Base-by-base conservation (phyloP, 2,329 filamentous ascomycete genomes). In the Fusarium stilboides region DNA sequence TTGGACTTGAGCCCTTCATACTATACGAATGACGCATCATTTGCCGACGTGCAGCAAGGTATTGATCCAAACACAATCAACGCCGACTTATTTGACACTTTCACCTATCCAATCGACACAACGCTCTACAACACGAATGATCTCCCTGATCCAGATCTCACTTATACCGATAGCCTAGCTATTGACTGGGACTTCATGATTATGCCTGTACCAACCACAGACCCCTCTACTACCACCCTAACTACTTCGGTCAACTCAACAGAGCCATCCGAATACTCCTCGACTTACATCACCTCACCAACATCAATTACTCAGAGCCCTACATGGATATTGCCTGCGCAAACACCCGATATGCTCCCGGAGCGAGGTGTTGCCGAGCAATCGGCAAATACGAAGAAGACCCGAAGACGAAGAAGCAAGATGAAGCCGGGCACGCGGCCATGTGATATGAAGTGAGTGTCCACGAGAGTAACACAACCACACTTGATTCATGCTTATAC, bases 1-100 rank as follows among this genome's bases (percentile, higher is more conserved):
- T 31, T 43, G 17, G 15, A 12, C 17, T 12, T 33, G 20, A 10
- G 42, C 31, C 9, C 13, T 20, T 12, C 5, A 10, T 33, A 20
- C 24, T 2, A 10, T 57, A 39, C 44, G 64, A 34, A 67, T 63
- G 63, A 68, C 42, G 64, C 64, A 68, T 5, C 8, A 5, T 34
- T 28, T 68, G 63, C 64, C 37, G 57, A 67, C 51, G 52, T 62
- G 19, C 33, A 36, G 2, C 9, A 15, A 19, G 43, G 15, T 8
- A 26, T 14, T 0, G 6, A 37, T 19, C 1, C 24, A 19, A 22
- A 42, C 10, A 13, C 15, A 9, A 9, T 6, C 4, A 19, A 43
- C 20, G 17, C 37, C 5, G 14, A 12, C 45, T 14, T 24, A 28
- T 22, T 40, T 19, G 9, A 28, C 28, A 5, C 12, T 10, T 31